These are phyloP conservation scores for Cercospora sojina DNA, from an alignment of 2,329 filamentous ascomycete species.

Conservation along the genomic window DNA sequence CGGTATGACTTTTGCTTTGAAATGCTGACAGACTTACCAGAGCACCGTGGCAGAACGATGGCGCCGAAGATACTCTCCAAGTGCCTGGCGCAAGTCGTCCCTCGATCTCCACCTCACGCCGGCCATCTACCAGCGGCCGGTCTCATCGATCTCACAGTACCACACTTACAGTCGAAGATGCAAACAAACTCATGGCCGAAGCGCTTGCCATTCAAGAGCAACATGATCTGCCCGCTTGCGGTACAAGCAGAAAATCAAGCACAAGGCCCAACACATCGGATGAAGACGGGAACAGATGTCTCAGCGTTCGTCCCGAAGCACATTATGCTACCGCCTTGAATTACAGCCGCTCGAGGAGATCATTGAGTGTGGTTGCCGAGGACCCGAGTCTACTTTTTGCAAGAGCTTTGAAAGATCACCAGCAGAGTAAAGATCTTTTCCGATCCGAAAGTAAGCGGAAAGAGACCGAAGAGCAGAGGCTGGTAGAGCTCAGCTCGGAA, in stretches of 20 bases:
- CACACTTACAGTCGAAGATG: slow-evolving; percentile 6
- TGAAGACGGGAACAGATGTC: background rate
- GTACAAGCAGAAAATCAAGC: background rate
- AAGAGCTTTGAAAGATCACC: slow-evolving; percentile 13
- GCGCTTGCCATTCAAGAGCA: slow-evolving; percentile 11
- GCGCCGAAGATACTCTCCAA: background rate
- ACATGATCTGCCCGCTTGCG: background rate
- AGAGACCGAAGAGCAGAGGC: slow-evolving; percentile 1
- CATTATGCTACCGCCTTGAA: slow-evolving; percentile 8
- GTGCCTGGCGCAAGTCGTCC: background rate
- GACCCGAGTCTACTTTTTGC: slow-evolving; percentile 16
- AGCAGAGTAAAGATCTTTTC: slow-evolving; percentile 16
- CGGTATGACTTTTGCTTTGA: background rate
- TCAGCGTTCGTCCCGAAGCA: background rate
- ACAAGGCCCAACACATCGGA: background rate
- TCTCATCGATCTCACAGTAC: slow-evolving; percentile 7
- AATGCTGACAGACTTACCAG: background rate
- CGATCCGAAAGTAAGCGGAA: slow-evolving; percentile 15
- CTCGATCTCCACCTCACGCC: background rate
- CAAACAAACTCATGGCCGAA: slow-evolving; percentile 6
- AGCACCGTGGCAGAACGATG: background rate
- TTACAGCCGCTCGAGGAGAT: slow-evolving; percentile 13
- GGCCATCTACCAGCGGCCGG: background rate
- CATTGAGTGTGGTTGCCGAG: slow-evolving; percentile 11
- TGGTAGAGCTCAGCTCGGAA: background rate